These are phyloP conservation scores for Carex scoparia DNA, from an alignment of 176 grass and related monocot species.

Conservation along the genomic window DNA sequence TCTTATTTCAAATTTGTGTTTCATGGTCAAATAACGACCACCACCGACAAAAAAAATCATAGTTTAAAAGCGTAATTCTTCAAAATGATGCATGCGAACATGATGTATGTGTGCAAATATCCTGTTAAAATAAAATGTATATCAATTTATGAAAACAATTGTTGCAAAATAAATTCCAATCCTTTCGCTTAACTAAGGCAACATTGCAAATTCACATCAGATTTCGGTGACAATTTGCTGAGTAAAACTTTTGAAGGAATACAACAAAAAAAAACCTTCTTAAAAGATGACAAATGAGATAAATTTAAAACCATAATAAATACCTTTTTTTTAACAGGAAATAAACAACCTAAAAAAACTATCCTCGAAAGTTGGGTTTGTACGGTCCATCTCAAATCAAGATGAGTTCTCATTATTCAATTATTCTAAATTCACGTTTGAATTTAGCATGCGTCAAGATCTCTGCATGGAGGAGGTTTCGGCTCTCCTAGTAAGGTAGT, in stretches of 20 bases:
- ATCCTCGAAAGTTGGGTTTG: neutral
- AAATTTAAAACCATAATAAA: neutral
- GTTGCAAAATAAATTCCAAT: neutral
- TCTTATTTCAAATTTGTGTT: no score
- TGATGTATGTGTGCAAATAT: neutral
- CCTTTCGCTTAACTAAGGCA: neutral
- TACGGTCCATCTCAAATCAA: slow-evolving; percentile 5
- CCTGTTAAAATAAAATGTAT: neutral
- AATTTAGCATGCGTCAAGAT: slow-evolving; percentile 84
- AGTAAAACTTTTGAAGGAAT: neutral
- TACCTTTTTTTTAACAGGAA: neutral
- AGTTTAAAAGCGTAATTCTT: neutral
- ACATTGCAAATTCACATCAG: neutral
- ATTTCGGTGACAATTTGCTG: neutral
- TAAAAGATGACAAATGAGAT: neutral
- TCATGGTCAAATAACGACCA: no score
- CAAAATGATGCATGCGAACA: neutral
- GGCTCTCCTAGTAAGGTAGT: slow-evolving; percentile 65
- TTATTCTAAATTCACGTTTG: slow-evolving; percentile 1
- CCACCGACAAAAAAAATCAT: no score
- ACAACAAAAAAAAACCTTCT: neutral
- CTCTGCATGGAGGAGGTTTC: slow-evolving; percentile 76
- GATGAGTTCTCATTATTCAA: slow-evolving; percentile 24
- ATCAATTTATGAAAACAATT: neutral
- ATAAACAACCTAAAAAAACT: slow-evolving; percentile 9